These are phyloP conservation scores for Clonostachys rosea DNA, from an alignment of 2,329 filamentous ascomycete genomes.

Conservation along the genomic window DNA sequence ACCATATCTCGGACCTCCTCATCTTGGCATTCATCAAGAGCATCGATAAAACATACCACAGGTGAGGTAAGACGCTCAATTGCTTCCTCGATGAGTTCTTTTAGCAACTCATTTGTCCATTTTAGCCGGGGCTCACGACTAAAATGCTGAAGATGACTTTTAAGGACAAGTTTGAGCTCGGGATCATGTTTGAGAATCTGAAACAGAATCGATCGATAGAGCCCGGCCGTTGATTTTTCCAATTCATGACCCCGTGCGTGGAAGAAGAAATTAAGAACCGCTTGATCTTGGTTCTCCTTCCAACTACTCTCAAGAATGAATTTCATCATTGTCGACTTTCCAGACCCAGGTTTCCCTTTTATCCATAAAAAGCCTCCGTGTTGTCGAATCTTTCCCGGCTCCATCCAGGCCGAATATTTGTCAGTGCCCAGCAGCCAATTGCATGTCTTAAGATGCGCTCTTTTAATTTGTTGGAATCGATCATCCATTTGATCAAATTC, in stretches of 20 bases:
- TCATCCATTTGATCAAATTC: too few relatives aligned
- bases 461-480: neutral
- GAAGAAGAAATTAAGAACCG: conserved; percentile 42
- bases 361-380: conserved; percentile 34
- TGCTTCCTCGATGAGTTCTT: neutral
- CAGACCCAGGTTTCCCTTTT: conserved; percentile 35
- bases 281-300: neutral
- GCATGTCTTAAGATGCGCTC: neutral
- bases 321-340: conserved; percentile 43
- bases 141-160: too few relatives aligned
- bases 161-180: too few relatives aligned
- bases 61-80: neutral
- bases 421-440: neutral
- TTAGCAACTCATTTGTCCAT: neutral
- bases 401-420: neutral
- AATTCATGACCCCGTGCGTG: conserved; percentile 36
- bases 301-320: conserved; percentile 12
- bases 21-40: neutral
- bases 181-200: conserved; percentile 24
- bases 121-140: too few relatives aligned
- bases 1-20: neutral
- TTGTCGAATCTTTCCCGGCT: conserved; percentile 18
- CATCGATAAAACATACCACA: neutral
- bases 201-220: conserved; percentile 42
- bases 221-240: conserved; percentile 20